Base-by-base conservation (phyloP, 257 asterid genomes). In the Solanum chilense region DNA sequence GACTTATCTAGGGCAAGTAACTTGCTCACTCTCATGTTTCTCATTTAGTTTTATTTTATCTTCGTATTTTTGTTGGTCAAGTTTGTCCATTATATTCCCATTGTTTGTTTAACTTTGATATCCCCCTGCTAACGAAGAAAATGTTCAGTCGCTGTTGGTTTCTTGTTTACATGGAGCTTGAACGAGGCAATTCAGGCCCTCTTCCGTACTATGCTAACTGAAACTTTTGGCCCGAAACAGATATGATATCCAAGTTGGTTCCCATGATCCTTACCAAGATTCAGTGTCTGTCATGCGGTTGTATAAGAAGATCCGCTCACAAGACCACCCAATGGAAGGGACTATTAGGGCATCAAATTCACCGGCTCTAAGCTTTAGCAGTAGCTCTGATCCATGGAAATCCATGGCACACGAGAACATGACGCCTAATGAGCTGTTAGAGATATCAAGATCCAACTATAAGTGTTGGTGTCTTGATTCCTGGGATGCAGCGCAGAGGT, bases 391-490 rank as follows among this genome's bases (percentile, higher is more conserved):
- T 89, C 76, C 91, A 12, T 89, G 78, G 87, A 84, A 49, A 42
- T 31, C 75, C 82, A 76, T 37, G 74, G 89, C 86, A 78, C 88
- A 87, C 73, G 91, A 90, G 88, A 85, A 87, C 49, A 86, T 92
- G 93, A 88, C 91, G 13, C 90, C 94, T 4, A 37, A 86, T 39
- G 92, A 92, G 82, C 94, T 93, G 56, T 89, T 90, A 49, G 90
- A 85, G 88, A 89, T 91, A 85, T 93, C 95, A 68, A 88, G 87
- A 77, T 76, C 93, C 41, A 92, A 92, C 66, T 92, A 91, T 78
- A 86, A 60, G 78, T 92, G 96, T 37, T 93, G 96, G 96, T 93
- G 94, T 89, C 90, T 92, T 88, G 94, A 92, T 87, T 91, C 90
- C 0, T 6, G 7, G 62, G 52, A 44, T 62, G 83, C 83, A 76